These are phyloP conservation scores for Colletotrichum tofieldiae DNA, from an alignment of 2,329 filamentous ascomycete species.

Conservation along the genomic window DNA sequence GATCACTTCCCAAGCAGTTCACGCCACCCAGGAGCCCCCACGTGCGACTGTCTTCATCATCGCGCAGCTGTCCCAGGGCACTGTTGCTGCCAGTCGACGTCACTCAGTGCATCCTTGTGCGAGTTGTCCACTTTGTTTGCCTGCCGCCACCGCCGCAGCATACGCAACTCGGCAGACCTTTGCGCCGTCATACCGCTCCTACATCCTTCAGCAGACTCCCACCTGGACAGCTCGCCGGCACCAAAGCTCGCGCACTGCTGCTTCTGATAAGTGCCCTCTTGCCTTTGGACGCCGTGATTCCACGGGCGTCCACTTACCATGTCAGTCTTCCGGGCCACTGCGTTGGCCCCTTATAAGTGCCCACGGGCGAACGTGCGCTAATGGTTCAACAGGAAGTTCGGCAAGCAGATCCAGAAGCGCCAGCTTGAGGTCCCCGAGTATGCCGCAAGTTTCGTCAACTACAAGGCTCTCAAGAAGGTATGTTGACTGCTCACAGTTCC, in stretches of 20 bases:
- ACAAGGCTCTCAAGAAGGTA: constrained; percentile 99
- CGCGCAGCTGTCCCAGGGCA: constrained; percentile 21
- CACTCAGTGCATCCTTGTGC: constrained; percentile 34
- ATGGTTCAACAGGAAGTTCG: constrained; percentile 87
- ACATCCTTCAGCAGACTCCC: constrained; percentile 29
- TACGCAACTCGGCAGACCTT: constrained; percentile 27
- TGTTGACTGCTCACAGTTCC: constrained; percentile 45
- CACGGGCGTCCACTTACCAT: constrained; percentile 35
- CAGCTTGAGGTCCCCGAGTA: constrained; percentile 99
- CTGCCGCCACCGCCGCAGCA: constrained; percentile 23
- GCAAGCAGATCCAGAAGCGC: constrained; percentile 98
- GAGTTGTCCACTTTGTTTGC: constrained; percentile 23
- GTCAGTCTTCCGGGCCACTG: constrained; percentile 26
- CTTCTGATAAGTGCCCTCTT: constrained; percentile 7
- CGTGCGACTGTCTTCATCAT: constrained; percentile 32
- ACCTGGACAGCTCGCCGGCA: constrained; percentile 16
- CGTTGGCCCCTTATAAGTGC: not conserved
- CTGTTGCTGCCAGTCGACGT: constrained; percentile 30
- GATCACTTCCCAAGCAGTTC: constrained; percentile 21
- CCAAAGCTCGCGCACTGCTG: constrained; percentile 16
- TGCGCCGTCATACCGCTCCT: constrained; percentile 26
- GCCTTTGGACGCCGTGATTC: constrained; percentile 31
- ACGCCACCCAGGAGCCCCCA: constrained; percentile 30
- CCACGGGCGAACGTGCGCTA: constrained; percentile 10
- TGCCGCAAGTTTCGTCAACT: constrained; percentile 98